A percentile compares a stretch with the other conserved stretches of the same genome.
Conservation (phyloP, 1,284 basidiomycete species). For the Boletellus dicymbophilus region DNA sequence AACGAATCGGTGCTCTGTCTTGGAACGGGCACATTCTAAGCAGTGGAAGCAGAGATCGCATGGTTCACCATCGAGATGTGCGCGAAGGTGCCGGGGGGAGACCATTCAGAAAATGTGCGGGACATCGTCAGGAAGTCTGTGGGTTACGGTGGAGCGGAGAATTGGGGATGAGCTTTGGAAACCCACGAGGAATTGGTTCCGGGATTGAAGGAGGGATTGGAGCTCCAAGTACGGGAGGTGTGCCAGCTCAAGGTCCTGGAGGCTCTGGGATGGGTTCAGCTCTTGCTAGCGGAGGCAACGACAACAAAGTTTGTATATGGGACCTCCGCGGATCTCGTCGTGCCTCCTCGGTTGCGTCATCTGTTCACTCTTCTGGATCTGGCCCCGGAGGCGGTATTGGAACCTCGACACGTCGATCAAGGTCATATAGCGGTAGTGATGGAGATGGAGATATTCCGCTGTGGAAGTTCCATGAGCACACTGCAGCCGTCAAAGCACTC, state of each 20-base stretch:
- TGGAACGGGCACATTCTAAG: constrained; percentile 92
- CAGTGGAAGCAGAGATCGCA: constrained; percentile 91
- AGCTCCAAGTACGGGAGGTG: constrained; percentile 24
- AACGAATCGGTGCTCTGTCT: constrained; percentile 90
- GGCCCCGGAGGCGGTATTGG: constrained; percentile 29
- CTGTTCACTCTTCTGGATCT: constrained; percentile 25
- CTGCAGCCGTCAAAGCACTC: constrained; percentile 96
- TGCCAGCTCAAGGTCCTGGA: constrained; percentile 25
- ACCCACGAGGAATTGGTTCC: constrained; percentile 18
- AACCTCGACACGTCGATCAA: constrained; percentile 22
- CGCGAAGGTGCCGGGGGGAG: constrained; percentile 64
- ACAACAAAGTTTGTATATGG: constrained; percentile 99
- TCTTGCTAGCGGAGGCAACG: constrained; percentile 95
- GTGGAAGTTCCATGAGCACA: constrained; percentile 96
- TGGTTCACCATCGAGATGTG: constrained; percentile 92
- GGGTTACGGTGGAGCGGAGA: constrained; percentile 87
- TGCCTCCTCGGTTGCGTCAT: constrained; percentile 23
- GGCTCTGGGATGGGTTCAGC: constrained; percentile 55
- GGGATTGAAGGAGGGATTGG: constrained; percentile 26
- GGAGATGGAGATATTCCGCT: constrained; percentile 62
- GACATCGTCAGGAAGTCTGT: constrained; percentile 96
- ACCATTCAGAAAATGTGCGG: constrained; percentile 77
- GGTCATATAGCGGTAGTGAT: constrained; percentile 39
- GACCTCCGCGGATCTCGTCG: constrained; percentile 71
- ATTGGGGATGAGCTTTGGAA: constrained; percentile 29